Conservation (phyloP, 192 early-diverging fungal species). For the Paraglomus occultum region DNA sequence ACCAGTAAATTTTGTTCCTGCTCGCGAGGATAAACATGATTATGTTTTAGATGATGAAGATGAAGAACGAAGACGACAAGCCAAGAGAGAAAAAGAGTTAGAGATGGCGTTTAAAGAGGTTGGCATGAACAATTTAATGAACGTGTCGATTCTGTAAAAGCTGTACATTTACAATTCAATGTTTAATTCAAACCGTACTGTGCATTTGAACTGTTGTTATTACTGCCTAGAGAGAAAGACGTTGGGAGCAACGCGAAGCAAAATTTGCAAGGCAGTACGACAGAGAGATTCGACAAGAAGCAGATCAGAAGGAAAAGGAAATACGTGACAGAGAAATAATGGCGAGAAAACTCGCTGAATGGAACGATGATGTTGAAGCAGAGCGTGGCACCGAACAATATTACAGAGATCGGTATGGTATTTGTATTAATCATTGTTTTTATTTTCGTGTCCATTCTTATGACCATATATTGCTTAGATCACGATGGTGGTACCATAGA, state of each 20-base stretch:
- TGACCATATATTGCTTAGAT: constrained; percentile 31
- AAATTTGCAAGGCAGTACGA: constrained; percentile 45
- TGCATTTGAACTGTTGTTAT: background rate
- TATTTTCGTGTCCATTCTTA: background rate
- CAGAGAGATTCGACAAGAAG: constrained; percentile 45
- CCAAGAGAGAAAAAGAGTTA: constrained; percentile 44
- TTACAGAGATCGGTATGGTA: constrained; percentile 69
- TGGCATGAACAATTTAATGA: background rate
- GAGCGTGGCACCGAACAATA: constrained; percentile 65
- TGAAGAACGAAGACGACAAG: constrained; percentile 43
- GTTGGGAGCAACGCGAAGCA: constrained; percentile 62
- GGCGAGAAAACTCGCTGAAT: constrained; percentile 54
- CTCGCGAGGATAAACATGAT: constrained; percentile 38
- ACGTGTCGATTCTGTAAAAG: background rate
- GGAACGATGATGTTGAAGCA: constrained; percentile 71
- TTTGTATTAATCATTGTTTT: constrained; percentile 12
- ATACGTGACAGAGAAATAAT: constrained; percentile 40
- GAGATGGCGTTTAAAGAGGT: constrained; percentile 47
- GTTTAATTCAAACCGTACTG: background rate
- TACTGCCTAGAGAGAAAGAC: constrained; percentile 53
- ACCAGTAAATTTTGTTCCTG: constrained; percentile 43
- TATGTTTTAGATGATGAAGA: constrained; percentile 38
- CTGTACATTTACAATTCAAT: background rate
- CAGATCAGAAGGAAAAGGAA: constrained; percentile 41
- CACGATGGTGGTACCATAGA: constrained; percentile 73